Evolutionary conservation across 768 basidiomycete genomes (phyloP), one percentile per base, ranked within the genome.

Genomic region (Leccinum subgranulosum): DNA sequence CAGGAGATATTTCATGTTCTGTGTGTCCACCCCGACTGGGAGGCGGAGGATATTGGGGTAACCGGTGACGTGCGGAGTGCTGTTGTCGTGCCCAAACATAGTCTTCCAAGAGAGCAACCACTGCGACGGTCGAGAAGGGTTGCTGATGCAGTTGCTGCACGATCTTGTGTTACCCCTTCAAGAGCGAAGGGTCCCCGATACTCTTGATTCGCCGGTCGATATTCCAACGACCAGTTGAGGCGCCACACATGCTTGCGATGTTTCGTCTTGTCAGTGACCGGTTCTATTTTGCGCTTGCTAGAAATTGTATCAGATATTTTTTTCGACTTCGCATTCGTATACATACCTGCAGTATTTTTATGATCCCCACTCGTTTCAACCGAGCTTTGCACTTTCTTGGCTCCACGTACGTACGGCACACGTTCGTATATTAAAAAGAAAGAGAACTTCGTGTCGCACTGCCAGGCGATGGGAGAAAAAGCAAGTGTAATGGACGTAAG

Each of bases 1-100:
- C 82, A 86, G 65, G 83, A 86, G 69, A 84, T 90, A 50, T 90
- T 90, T 71, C 81, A 76, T 43, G 78, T 80, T 49, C 71, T 90
- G 25, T 90, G 86, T 58, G 74, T 80, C 31, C 78, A 80, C 58
- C 81, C 82, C 19, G 84, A 85, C 57, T 82, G 80, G 80, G 72
- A 72, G 41, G 54, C 50, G 23, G 81, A 83, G 49, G 80, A 75
- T 21, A 46, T 14, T 12, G 61, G 54, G 27, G 33, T 39, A 27
- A 29, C 41, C 33, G 59, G 57, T 6, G 55, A 59, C 23, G 64
- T 51, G 17, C 65, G 60, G 17, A 65, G 57, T 52, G 60, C 25
- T 29, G 54, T 47, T 25, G 14, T 19, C 14, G 25, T 27, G n/a
- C 23, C 49, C 10, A 58, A 58, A n/a, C 55, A 45, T 15, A 27